Evolutionary conservation across 106 monocot genomes (phyloP).

Genomic region (Vanilla planifolia): DNA sequence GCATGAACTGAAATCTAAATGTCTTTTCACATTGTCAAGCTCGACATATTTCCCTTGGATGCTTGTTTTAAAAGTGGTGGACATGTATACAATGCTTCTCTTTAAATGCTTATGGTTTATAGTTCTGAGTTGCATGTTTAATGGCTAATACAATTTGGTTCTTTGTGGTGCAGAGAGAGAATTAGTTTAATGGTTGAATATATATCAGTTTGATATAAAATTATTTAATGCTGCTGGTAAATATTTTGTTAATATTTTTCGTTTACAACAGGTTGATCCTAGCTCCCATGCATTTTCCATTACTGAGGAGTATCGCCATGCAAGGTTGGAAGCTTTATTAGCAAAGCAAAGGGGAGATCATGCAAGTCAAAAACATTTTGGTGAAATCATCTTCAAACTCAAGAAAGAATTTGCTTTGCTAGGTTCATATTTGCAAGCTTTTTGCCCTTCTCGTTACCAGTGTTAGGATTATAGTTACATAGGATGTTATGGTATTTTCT

Average conservation of each 20-base stretch:
- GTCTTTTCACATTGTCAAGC: too few species aligned
- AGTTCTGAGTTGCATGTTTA: not conserved
- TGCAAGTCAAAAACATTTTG: constrained; percentile 49
- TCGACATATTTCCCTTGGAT: too few species aligned
- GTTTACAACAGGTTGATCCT: constrained; percentile 44
- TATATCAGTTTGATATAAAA: not conserved
- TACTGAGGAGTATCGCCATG: constrained; percentile 51
- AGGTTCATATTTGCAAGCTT: constrained; percentile 32
- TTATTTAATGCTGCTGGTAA: not conserved
- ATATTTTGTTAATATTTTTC: constrained; percentile 1
- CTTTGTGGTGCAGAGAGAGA: not conserved
- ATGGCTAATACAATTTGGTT: not conserved
- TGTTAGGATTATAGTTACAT: not conserved
- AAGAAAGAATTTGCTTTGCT: constrained; percentile 50
- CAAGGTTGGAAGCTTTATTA: constrained; percentile 55
- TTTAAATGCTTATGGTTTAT: too few species aligned
- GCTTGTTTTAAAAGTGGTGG: too few species aligned
- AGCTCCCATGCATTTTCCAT: constrained; percentile 34
- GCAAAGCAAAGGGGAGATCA: constrained; percentile 69
- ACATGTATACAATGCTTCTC: too few species aligned
- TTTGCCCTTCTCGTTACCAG: not conserved
- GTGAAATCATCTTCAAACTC: constrained; percentile 44
- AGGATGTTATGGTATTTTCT: constrained; percentile 1
- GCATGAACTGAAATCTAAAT: too few species aligned
- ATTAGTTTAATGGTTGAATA: not conserved